Percentiles rank a stretch among this genome's conserved stretches.
These are phyloP conservation scores for Phtheirospermum japonicum DNA, from an alignment of 257 asterid species.

Conservation along the genomic window DNA sequence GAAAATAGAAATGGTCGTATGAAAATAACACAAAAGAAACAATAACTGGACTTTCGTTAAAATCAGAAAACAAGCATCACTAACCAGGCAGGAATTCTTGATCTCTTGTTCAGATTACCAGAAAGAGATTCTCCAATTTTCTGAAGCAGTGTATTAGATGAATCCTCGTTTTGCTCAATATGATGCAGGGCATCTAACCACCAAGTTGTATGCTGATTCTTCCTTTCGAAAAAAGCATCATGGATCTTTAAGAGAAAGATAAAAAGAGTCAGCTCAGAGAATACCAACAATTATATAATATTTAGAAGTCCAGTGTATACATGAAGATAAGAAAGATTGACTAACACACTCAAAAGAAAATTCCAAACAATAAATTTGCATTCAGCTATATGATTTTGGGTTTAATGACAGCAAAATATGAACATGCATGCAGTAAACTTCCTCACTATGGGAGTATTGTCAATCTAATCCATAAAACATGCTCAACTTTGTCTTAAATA, in stretches of 20 bases:
- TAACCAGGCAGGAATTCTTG: conserved; percentile 74
- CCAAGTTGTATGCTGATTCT: conserved; percentile 61
- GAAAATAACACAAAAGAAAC: conserved; percentile 4
- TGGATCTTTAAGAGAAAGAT: conserved; percentile 48
- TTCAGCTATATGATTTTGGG: conserved; percentile 9
- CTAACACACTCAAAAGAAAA: background rate
- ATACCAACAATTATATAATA: background rate
- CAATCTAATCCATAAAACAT: conserved; percentile 5
- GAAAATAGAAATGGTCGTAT: background rate
- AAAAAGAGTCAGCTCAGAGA: conserved; percentile 23
- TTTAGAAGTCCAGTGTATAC: conserved; percentile 4
- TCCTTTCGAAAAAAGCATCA: conserved; percentile 48
- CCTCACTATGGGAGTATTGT: background rate
- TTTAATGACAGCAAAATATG: background rate
- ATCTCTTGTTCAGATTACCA: conserved; percentile 54
- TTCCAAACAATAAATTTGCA: background rate
- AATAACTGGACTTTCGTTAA: conserved; percentile 9
- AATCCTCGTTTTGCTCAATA: conserved; percentile 71
- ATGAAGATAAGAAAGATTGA: background rate
- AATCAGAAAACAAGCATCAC: conserved; percentile 30
- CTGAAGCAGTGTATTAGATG: conserved; percentile 51
- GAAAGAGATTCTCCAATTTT: conserved; percentile 82
- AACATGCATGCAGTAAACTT: background rate
- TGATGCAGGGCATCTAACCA: conserved; percentile 88
- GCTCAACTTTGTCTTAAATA: conserved; percentile 2